Base-by-base conservation (phyloP, 257 asterid genomes). In the Petrea volubilis region DNA sequence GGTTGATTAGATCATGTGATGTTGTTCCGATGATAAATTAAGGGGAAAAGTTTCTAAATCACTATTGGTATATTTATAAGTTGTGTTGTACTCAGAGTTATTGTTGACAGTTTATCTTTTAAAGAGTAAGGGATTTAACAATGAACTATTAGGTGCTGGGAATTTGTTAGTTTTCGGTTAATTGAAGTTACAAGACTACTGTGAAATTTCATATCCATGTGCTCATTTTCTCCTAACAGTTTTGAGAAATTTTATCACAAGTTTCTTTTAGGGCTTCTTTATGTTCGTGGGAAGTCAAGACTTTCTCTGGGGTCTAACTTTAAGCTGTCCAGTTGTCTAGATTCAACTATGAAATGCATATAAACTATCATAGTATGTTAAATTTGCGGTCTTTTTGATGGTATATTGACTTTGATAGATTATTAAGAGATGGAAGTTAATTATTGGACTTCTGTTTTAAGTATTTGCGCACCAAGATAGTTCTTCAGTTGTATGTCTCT, bases 101-200 rank as follows among this genome's bases (percentile, higher is more conserved):
- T 7, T 50, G 33, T 46, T 62, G 31, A 50, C 11, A 8, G 62
- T 62, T 43, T 13, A 14, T 40, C 46, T 18, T 56, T 18, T 7
- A 13, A 34, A 27, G 5, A 10, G 13, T 2, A 2, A 7, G n/a
- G 24, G 1, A 21, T 55, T 38, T 17, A 33, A 21, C 1, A 20
- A 14, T 25, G 58, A 17, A 12, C 33, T 46, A 43, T 1, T 24
- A 12, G 23, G 25, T 58, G 43, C 59, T 38, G 41, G 58, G 36
- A 4, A 14, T 60, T 60, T 50, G 10, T 27, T 25, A 17, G 27
- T 51, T 51, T 46, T 36, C 1, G 17, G 15, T 25, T 5, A 15
- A 17, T 44, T 31, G 68, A 38, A 61, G 40, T 73, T 51, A 11
- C 40, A n/a, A 18, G 70, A 27, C 21, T 66, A 28, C n/a, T 29